Base-by-base conservation (phyloP, 2,329 filamentous ascomycete genomes). In the Botrytis pseudocinerea region DNA sequence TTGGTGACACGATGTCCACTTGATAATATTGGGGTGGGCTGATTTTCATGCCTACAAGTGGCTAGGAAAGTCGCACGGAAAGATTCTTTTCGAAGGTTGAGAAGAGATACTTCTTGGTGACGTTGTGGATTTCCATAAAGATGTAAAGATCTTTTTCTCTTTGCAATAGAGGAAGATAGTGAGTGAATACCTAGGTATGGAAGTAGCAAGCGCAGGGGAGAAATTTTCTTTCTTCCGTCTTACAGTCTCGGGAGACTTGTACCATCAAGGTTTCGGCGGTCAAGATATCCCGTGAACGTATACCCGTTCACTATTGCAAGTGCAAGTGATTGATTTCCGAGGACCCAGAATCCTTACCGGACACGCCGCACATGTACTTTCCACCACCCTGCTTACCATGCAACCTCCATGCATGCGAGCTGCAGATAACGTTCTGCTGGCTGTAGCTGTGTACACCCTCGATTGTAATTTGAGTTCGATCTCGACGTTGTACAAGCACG, bases 391-490 rank as follows among this genome's bases (percentile, higher is more conserved):
- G 38, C 35, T 57, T 25, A 57, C 35, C 65, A 68, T 68, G 48
- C 65, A 57, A 42, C 28, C 42, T 68, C 48, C 65, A 68, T 68
- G 65, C 65, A 25, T 28, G 46, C 46, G 10, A 57, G 35, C n/a
- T 68, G 48, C 65, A 57, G 48, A 68, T 42, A 57, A 68, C 65
- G 65, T 42, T 68, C 18, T 57, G 65, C n/a, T 42, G 38, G 18
- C n/a, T 42, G 14, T 22, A 32, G 38, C 12, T 57, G 18, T 57
- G 65, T 57, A 32, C 65, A n/a, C 22, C 35, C 48, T 68, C 25
- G 16, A 8, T 51, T 22, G 12, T 18, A 25, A 57, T 57, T 22
- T 57, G n/a, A 57, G 35, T 32, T 22, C 22, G 40, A 68, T 57
- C 25, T 57, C n/a, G 1, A 68, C 10, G 18, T 57, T 10, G 64